Conservation (phyloP, 192 early-diverging fungal species). For the Backusella psychrophila region DNA sequence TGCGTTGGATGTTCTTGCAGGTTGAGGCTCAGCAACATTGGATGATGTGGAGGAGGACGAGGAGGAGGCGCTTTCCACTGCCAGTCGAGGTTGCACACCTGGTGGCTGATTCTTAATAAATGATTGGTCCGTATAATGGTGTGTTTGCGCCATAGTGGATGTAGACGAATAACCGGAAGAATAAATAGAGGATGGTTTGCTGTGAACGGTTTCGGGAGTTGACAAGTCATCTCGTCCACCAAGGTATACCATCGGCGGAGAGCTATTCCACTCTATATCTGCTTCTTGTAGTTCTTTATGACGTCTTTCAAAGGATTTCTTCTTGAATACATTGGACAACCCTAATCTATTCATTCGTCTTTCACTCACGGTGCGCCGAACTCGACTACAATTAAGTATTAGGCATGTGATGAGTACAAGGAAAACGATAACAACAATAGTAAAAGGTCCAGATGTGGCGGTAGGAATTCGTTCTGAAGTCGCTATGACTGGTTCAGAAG, state of each 20-base stretch:
- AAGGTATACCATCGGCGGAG: background rate
- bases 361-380: background rate
- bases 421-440: background rate
- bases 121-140: background rate
- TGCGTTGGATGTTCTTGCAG: background rate
- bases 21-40: background rate
- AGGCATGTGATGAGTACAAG: slow-evolving; percentile 10
- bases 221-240: background rate
- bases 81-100: background rate
- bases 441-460: background rate
- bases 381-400: slow-evolving; percentile 9
- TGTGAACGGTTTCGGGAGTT: background rate
- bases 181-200: background rate
- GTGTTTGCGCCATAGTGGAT: background rate
- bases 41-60: background rate
- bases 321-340: background rate
- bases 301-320: background rate
- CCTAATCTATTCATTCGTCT: slow-evolving; percentile 11
- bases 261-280: background rate
- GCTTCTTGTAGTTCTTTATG: slow-evolving; percentile 12
- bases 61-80: slow-evolving; percentile 1
- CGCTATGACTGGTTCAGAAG: background rate
- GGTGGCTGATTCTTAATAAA: slow-evolving; percentile 5
- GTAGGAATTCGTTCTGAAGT: slow-evolving; percentile 5
- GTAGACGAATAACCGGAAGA: slow-evolving; percentile 2